Evolutionary conservation across 192 early-diverging fungal genomes (phyloP).

Genomic region (Linnemannia schmuckeri): DNA sequence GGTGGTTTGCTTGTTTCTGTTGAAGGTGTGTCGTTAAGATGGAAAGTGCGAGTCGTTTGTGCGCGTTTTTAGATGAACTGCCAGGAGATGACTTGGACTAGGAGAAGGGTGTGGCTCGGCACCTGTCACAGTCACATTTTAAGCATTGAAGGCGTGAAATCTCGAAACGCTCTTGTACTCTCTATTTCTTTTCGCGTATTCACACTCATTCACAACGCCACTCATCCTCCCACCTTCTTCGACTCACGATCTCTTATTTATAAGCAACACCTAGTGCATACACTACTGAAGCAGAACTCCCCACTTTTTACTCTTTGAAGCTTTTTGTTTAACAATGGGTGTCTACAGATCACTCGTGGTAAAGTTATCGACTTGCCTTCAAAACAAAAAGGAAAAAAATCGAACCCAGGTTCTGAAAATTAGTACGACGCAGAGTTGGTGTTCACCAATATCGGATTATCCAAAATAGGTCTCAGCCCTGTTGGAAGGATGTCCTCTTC

Average conservation of each 20-base stretch:
- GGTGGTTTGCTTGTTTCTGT: background rate
- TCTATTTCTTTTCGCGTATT: background rate
- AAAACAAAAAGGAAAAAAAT: background rate
- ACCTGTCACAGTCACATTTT: slow-evolving; percentile 11
- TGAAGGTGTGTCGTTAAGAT: background rate
- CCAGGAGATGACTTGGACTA: background rate
- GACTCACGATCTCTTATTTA: background rate
- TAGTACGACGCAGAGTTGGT: background rate
- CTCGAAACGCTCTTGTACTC: background rate
- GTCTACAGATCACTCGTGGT: slow-evolving; percentile 40
- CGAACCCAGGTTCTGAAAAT: background rate
- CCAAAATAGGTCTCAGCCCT: slow-evolving; percentile 40
- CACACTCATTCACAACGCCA: no score
- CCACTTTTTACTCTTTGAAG: background rate
- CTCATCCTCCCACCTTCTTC: background rate
- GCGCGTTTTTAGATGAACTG: background rate
- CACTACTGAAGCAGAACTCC: background rate
- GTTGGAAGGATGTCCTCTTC: slow-evolving; percentile 34
- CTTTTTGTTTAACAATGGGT: slow-evolving; percentile 15
- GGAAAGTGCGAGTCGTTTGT: background rate
- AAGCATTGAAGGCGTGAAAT: background rate
- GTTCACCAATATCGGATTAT: background rate
- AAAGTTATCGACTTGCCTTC: background rate
- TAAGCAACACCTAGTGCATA: background rate
- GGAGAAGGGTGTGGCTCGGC: slow-evolving; percentile 4